phyloP scores from a whole-genome alignment of 164 flowering plant genomes.

The Platanus orientalis region DNA sequence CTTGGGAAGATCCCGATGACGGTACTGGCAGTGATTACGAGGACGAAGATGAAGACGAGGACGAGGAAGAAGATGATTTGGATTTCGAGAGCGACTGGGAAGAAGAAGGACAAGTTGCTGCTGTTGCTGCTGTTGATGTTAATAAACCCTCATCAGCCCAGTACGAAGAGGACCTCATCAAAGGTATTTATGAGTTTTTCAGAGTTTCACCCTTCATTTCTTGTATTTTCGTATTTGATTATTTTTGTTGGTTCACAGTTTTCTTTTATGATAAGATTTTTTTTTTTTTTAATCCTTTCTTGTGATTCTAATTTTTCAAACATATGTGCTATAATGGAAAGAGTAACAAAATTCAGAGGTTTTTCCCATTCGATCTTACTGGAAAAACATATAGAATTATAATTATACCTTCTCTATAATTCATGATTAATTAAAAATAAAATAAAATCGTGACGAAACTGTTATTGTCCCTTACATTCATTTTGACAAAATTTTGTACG shows the following conservation, averaged over 20 bases:
- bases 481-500: too few relatives aligned
- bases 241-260: not conserved
- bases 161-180: slow-evolving; percentile 41
- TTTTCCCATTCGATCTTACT: not conserved
- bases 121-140: slow-evolving; percentile 1
- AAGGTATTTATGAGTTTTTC: slow-evolving; percentile 30
- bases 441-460: too few relatives aligned
- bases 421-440: too few relatives aligned
- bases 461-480: too few relatives aligned
- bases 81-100: slow-evolving; percentile 54
- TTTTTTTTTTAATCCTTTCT: not conserved
- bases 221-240: not conserved
- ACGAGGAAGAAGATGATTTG: slow-evolving; percentile 28
- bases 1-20: slow-evolving; percentile 79
- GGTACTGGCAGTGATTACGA: slow-evolving; percentile 50
- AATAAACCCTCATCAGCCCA: slow-evolving; percentile 6
- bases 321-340: too few relatives aligned
- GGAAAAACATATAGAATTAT: not conserved
- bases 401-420: too few relatives aligned
- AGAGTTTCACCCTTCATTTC: not conserved
- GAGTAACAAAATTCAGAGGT: not conserved
- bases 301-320: too few relatives aligned
- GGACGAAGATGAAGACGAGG: slow-evolving; percentile 31
- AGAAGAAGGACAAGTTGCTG: slow-evolving; percentile 19
- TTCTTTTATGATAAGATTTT: not conserved